Evolutionary conservation across 306 rosid genomes (phyloP), one percentile per base, ranked within the genome.

Genomic region (Vachellia pachyceras): DNA sequence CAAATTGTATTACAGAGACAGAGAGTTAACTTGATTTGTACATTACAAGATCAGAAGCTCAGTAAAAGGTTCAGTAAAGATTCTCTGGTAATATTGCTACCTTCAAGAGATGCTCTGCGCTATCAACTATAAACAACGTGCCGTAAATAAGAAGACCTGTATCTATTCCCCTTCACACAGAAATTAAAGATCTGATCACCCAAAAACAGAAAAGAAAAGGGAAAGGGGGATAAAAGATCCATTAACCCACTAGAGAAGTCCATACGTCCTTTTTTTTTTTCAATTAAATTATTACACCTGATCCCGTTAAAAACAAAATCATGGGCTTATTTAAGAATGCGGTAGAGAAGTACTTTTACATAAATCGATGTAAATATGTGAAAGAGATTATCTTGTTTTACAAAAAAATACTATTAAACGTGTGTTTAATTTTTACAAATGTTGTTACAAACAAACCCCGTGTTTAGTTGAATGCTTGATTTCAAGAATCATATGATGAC

Each of bases 1-100:
- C 65, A 41, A 40, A 42, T 66, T 81, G 6, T 6, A 20, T 49
- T 25, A 46, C n/a, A n/a, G 49, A n/a, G 49, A 20, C 35, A 4
- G 47, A 18, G 58, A 9, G 72, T 54, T 42, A 50, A 73, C 45
- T 40, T 73, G 40, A n/a, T 39, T 39, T 65, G n/a, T 5, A 49
- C 3, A 50, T 41, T 65, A 40, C 42, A 50, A n/a, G 4, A 6
- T 29, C 33, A 46, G 54, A 47, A 2, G 22, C 10, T 8, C 40
- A 7, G 69, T 7, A 42, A 12, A 39, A 69, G n/a, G 70, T 57
- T 66, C 45, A 46, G 67, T 79, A 45, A 63, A 65, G 22, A 71
- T 71, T 39, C 14, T 10, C 68, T 74, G 79, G 45, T 65, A 65
- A 57, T 23, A 58, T 10, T 11, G 36, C 39, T 12, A 47, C 52